Base-by-base conservation (phyloP, 495 filamentous ascomycete genomes). In the Penicillium arizonense region DNA sequence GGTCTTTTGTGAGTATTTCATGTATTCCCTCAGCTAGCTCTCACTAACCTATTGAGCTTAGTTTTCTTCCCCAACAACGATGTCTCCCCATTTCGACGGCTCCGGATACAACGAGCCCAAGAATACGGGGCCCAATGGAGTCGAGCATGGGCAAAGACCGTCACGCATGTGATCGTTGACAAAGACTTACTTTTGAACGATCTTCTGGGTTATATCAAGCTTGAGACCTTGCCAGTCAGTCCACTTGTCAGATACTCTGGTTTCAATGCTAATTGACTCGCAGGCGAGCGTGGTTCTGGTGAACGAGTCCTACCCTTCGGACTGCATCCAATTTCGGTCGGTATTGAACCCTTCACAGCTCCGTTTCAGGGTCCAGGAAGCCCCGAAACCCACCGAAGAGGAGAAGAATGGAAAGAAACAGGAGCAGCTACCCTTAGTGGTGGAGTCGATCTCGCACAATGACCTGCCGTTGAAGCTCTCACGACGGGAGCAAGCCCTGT, bases 31-130 rank as follows among this genome's bases (percentile, higher is more conserved):
- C 18, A 14, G 3, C 11, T 13, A 1, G 9, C 3, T 43, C n/a
- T 43, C 20, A 38, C 52, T 63, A 13, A 63, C 32, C 3, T 24
- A n/a, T 34, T 9, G 7, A 9, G 40, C 52, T 3, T 35, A 86
- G 83, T 81, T 58, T 98, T 96, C 66, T 79, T 94, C 21, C 94
- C 91, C 0, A 88, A 92, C 52, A 84, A 88, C 55, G 85, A 91
- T 56, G 76, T 87, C 36, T 79, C 84, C 14, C 80, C 79, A 2
- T 70, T 81, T 2, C 81, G 93, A 18, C 81, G 79, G 47, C 59
- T 87, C 23, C 84, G 88, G 24, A 93, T 96, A 37, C 78, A 78
- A 23, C 90, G 86, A 65, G 85, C 87, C 0, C 77, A 82, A 49
- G 86, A 93, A 58, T 86, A 86, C 62, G 94, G 94, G 24, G 93